Evolutionary conservation across 2,329 filamentous ascomycete species (phyloP), one percentile per base, ranked within the genome.

Genomic region (Clarireedia homoeocarpa): DNA sequence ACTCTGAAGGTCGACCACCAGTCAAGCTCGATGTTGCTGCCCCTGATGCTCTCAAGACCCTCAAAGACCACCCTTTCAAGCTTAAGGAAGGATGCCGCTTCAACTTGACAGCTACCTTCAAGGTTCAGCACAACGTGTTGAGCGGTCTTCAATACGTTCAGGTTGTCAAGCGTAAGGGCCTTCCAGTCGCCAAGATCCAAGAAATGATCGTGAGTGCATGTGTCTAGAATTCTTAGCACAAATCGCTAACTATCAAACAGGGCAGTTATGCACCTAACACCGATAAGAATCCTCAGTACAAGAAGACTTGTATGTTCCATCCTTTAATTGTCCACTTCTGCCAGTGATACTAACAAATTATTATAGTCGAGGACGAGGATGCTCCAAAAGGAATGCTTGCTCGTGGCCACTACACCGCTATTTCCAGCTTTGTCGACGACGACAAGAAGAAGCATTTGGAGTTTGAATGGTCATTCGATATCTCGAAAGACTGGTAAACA

Each of bases 381-480:
- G 94, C 94, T 17, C 94, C 94, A 15, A 86, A 85, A 17, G 92
- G 92, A 66, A 92, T 97, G 84, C 75, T 97, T 54, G 86, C 83
- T 56, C 88, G 94, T 60, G 94, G 91, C 62, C 85, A 91, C 74
- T 99, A 99, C 80, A 87, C 88, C 59, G 91, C 91, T 61, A 74
- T 85, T 59, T 96, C 91, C 63, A 90, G 84, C 73, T 99, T 99
- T 72, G 82, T 96, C 60, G 94, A 99, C 71, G 94, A 99, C 68
- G 94, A 99, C 75, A 86, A 94, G 72, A 85, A 90, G 74, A 85
- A 81, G 62, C 91, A 99, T 74, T 79, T 99, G 61, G 80, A 86
- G 71, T 99, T 99, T 72, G 88, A 95, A 68, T 99, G 94, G 94
- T 84, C 86, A 60, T 97, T 99, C 69, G 88, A 96, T 70, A 96